phyloP scores from a whole-genome alignment of 306 rosid genomes.

The Pachyrhizus erosus region DNA sequence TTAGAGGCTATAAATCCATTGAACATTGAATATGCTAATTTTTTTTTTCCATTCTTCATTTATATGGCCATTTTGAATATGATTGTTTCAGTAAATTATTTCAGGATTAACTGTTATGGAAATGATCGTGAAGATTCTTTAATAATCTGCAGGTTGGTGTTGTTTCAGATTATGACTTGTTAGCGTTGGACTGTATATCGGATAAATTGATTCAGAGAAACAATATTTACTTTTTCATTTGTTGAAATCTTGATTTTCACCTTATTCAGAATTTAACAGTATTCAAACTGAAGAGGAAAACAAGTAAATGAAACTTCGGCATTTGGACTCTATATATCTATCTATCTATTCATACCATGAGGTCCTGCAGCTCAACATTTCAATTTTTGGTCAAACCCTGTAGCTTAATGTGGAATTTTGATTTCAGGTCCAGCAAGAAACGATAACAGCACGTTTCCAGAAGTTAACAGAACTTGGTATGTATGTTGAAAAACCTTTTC shows the following conservation, averaged over 20 bases:
- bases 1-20: conserved; percentile 13
- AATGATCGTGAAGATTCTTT: conserved; percentile 39
- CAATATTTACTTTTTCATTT: conserved; percentile 5
- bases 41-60: not conserved
- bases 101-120: not conserved
- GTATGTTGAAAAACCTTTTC: conserved; percentile 49
- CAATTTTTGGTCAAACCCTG: not conserved
- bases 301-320: not conserved
- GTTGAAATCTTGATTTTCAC: conserved; percentile 10
- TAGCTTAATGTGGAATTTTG: conserved; percentile 12
- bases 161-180: conserved; percentile 88
- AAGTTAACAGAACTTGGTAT: conserved; percentile 79
- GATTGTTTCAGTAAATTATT: not conserved
- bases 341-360: not conserved
- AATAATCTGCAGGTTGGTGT: conserved; percentile 75
- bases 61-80: not conserved
- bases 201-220: conserved; percentile 54
- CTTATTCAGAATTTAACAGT: not conserved
- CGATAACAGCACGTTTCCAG: conserved; percentile 74
- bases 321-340: not conserved
- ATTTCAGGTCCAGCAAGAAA: conserved; percentile 58
- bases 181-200: conserved; percentile 80
- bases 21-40: conserved; percentile 7
- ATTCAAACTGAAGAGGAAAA: not conserved
- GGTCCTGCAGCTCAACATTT: not conserved